Percentiles rank a stretch among this genome's conserved stretches.
These are phyloP conservation scores for Metschnikowia gelsemii DNA, from an alignment of 805 yeast genomes.

Conservation along the genomic window DNA sequence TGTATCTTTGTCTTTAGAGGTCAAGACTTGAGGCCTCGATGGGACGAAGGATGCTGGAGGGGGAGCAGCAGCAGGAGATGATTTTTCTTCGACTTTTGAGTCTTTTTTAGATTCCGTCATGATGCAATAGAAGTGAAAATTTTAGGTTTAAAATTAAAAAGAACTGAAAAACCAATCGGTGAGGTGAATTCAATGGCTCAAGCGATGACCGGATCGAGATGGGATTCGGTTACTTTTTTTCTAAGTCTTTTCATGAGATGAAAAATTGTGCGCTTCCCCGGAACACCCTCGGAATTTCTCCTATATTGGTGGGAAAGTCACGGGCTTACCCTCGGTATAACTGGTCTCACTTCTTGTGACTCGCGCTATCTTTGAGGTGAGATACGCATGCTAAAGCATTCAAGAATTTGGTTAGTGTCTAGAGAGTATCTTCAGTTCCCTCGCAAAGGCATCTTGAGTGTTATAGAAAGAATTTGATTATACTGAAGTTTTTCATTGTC, in stretches of 20 bases:
- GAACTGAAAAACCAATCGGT: not conserved
- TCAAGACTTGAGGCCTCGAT: conserved; percentile 75
- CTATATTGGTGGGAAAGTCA: not conserved
- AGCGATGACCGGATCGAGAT: conserved; percentile 1
- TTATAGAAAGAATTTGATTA: no score
- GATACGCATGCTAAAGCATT: not conserved
- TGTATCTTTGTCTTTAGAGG: conserved; percentile 81
- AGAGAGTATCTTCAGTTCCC: no score
- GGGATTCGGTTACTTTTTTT: conserved; percentile 1
- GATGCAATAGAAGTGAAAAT: not conserved
- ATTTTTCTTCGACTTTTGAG: not conserved
- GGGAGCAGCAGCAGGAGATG: conserved; percentile 11
- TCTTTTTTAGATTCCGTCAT: conserved; percentile 4
- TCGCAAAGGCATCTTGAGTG: no score
- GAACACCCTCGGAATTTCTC: not conserved
- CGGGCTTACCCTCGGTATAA: no score
- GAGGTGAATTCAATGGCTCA: not conserved
- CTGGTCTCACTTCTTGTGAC: not conserved
- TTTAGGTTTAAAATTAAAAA: not conserved
- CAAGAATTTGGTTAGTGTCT: no score
- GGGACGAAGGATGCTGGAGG: conserved; percentile 75
- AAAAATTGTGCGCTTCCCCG: conserved; percentile 3
- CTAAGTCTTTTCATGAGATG: not conserved
- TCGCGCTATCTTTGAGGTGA: not conserved
- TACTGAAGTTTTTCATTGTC: no score